Base-by-base conservation (phyloP, 1,139 yeast species). In the Sugiyamaella neomexicana region DNA sequence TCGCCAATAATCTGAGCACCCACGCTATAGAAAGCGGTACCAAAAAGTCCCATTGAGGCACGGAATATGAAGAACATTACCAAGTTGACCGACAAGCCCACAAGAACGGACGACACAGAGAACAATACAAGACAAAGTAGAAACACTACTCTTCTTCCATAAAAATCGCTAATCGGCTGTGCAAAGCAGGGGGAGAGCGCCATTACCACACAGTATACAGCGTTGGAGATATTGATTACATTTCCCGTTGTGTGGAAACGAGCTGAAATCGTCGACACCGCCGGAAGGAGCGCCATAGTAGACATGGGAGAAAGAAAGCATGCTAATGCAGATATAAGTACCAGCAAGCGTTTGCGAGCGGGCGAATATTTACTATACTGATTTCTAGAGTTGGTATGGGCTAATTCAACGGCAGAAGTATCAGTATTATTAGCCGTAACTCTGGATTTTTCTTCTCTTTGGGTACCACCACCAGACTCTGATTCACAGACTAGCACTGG, bases 1-100 rank as follows among this genome's bases (percentile, higher is more conserved):
- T 89, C 96, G n/a, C 86, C 81, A 43, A 89, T 82, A 0, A 95
- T 85, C 3, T 95, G 95, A 0, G 96, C 96, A 0, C 96, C 95
- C n/a, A 88, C 88, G 5, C 91, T 41, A 78, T 79, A 79, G 54
- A 79, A 79, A 0, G 81, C 74, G 1, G 82, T 78, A 2, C 83
- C 83, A 61, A 77, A 77, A n/a, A 80, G 60, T 0, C 80, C 83
- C 13, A 77, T 68, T 5, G 73, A 50, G 4, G 78, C 72, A 58
- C 83, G 67, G 57, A 79, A 79, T 0, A 80, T 68, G 56, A 69
- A 75, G 54, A 79, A 80, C 80, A 78, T 79, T 5, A 80, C 76
- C 47, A 80, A 62, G 59, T 80, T 74, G 41, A 71, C 77, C 1
- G 82, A 74, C 1, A 75, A 72, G 0, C 79, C 81, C 4, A 76